Evolutionary conservation across 768 basidiomycete species (phyloP).

Genomic region (Mycena indigotica): DNA sequence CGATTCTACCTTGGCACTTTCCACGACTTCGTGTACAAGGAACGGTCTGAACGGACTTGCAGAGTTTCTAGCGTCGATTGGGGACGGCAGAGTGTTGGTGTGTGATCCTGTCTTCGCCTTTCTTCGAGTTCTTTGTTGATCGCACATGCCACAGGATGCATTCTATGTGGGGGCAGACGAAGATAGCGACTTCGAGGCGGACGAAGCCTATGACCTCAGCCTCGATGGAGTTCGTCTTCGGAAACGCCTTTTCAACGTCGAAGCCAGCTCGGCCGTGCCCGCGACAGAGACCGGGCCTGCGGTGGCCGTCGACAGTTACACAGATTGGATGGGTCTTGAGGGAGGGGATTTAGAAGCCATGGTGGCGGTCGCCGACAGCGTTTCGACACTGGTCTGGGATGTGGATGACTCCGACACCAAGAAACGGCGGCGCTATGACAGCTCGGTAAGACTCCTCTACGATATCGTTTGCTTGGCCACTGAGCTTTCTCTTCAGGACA

Average conservation of each 20-base stretch:
- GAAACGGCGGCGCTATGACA: not conserved
- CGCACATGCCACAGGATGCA: not conserved
- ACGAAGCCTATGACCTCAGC: not conserved
- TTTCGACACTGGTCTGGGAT: not conserved
- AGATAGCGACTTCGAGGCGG: not conserved
- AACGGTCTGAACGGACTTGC: not conserved
- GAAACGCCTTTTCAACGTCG: not conserved
- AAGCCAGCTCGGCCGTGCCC: not conserved
- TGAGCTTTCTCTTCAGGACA: not conserved
- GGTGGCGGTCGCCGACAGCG: not conserved
- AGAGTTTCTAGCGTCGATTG: not conserved
- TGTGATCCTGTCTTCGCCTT: not conserved
- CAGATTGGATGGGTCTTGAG: not conserved
- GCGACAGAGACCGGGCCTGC: too few species aligned
- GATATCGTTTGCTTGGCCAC: not conserved
- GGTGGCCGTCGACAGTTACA: not conserved
- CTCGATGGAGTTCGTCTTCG: not conserved
- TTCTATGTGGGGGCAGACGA: not conserved
- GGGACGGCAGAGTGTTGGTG: not conserved
- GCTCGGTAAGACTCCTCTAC: not conserved
- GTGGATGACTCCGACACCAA: not conserved
- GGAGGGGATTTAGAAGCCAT: not conserved
- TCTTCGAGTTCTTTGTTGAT: too few species aligned
- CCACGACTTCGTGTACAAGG: not conserved
- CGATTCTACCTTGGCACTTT: not conserved